Evolutionary conservation across 2,329 filamentous ascomycete genomes (phyloP).

Genomic region (Chaetomiaceae sp.): DNA sequence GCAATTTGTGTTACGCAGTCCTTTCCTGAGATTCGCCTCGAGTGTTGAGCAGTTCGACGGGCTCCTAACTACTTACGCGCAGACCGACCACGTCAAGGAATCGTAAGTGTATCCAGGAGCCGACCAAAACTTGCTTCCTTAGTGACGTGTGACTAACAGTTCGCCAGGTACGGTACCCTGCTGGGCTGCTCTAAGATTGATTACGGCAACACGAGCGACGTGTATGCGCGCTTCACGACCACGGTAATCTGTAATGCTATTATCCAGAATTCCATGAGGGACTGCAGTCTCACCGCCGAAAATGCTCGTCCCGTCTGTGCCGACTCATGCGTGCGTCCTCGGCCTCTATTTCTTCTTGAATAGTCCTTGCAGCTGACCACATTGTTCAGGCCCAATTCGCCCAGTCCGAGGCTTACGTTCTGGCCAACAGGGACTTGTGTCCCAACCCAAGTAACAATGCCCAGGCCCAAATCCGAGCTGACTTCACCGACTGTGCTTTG

Average conservation of each 20-base stretch:
- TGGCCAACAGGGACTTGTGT: conserved; percentile 68
- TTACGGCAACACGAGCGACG: conserved; percentile 67
- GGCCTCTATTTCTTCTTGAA: neutral
- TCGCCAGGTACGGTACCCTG: conserved; percentile 67
- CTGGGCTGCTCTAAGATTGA: conserved; percentile 77
- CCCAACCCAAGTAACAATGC: conserved; percentile 58
- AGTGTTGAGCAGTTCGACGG: conserved; percentile 70
- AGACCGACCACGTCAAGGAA: conserved; percentile 64
- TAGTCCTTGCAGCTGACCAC: conserved; percentile 21
- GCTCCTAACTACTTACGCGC: conserved; percentile 65
- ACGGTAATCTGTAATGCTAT: conserved; percentile 91
- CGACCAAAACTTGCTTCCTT: conserved; percentile 12
- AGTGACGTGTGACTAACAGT: neutral
- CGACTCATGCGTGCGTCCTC: conserved; percentile 66
- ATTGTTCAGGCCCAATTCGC: conserved; percentile 67
- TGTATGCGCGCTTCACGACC: conserved; percentile 90
- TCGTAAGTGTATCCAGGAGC: conserved; percentile 53
- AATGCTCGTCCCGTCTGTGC: conserved; percentile 76
- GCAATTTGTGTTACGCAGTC: conserved; percentile 43
- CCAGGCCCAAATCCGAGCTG: conserved; percentile 73
- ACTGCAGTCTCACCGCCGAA: conserved; percentile 60
- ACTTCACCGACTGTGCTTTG: conserved; percentile 83
- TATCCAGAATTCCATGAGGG: conserved; percentile 74
- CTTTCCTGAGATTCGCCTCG: conserved; percentile 79
- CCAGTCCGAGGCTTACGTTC: conserved; percentile 79